phyloP scores from a whole-genome alignment of 2,329 filamentous ascomycete genomes.

The Claviceps quebecensis region DNA sequence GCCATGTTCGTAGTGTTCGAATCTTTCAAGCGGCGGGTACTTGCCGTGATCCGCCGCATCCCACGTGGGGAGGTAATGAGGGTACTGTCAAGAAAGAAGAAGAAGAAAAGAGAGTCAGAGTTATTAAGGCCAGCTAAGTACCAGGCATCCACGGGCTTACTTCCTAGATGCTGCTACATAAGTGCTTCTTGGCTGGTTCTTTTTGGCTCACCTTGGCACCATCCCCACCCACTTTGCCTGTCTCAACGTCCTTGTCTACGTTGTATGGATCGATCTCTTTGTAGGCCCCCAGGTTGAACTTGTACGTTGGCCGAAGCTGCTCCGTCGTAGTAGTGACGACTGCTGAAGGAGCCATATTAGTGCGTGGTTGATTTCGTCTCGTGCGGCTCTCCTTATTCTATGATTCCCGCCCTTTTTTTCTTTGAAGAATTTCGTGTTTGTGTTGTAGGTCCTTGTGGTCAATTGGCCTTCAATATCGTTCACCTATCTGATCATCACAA shows the following conservation, averaged over 20 bases:
- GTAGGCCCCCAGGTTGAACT: constrained; percentile 16
- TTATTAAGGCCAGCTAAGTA: too few relatives aligned
- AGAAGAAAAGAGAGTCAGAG: too few relatives aligned
- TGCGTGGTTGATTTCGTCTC: constrained; percentile 2
- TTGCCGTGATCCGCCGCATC: constrained; percentile 38
- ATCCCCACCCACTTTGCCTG: constrained; percentile 14
- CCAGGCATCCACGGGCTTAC: too few relatives aligned
- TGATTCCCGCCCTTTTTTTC: neutral
- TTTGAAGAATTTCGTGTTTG: too few relatives aligned
- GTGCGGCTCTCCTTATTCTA: neutral
- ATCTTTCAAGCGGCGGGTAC: constrained; percentile 52
- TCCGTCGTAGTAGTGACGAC: constrained; percentile 6
- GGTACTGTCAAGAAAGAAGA: constrained; percentile 33
- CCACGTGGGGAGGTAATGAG: constrained; percentile 62
- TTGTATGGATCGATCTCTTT: constrained; percentile 16
- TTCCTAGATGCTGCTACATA: neutral
- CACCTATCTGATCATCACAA: neutral
- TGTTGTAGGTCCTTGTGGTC: too few relatives aligned
- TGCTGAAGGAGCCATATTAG: constrained; percentile 11
- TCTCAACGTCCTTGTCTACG: constrained; percentile 15
- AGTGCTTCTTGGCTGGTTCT: neutral
- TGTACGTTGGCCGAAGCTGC: constrained; percentile 8
- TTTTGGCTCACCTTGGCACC: constrained; percentile 13
- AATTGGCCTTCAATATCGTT: too few relatives aligned
- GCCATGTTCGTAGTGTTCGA: constrained; percentile 62